Evolutionary conservation across 1,284 basidiomycete species (phyloP).

Genomic region (Apiotrichum brassicae): DNA sequence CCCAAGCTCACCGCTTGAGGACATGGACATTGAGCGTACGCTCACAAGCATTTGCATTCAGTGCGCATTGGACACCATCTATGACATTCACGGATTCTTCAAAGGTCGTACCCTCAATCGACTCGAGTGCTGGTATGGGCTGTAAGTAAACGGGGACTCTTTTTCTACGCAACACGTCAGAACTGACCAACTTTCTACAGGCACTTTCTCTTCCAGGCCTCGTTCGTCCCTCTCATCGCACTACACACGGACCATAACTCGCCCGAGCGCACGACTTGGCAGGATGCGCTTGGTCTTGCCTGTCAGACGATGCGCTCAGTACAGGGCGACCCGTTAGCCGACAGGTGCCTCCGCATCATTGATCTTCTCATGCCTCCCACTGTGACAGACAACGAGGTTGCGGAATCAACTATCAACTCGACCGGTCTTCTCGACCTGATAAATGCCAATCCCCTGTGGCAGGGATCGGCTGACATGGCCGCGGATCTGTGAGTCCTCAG

Average conservation of each 20-base stretch:
- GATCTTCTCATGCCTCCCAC: conserved; percentile 13
- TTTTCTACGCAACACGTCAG: background rate
- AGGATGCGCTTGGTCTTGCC: conserved; percentile 12
- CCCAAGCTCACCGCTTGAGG: background rate
- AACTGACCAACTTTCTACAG: conserved; percentile 5
- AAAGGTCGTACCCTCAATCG: conserved; percentile 6
- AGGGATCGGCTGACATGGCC: too few species aligned
- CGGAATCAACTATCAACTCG: too few species aligned
- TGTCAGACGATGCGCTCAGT: conserved; percentile 10
- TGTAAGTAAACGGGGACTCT: conserved; percentile 15
- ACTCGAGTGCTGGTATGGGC: conserved; percentile 23
- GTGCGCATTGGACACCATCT: conserved; percentile 18
- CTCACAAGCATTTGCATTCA: conserved; percentile 14
- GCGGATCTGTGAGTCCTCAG: too few species aligned
- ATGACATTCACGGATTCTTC: conserved; percentile 21
- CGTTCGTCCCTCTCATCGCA: conserved; percentile 23
- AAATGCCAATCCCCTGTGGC: too few species aligned
- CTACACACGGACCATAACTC: conserved; percentile 18
- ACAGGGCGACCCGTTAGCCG: conserved; percentile 17
- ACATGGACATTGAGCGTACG: conserved; percentile 7
- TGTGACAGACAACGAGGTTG: too few species aligned
- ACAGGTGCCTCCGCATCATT: conserved; percentile 16
- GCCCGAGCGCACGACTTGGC: conserved; percentile 6
- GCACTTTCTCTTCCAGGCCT: conserved; percentile 26
- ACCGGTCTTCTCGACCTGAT: too few species aligned